Percentiles rank a stretch among this genome's conserved stretches.
These are phyloP conservation scores for apple (Malus domestica) DNA, from an alignment of 306 rosid species.

Conservation along the genomic window DNA sequence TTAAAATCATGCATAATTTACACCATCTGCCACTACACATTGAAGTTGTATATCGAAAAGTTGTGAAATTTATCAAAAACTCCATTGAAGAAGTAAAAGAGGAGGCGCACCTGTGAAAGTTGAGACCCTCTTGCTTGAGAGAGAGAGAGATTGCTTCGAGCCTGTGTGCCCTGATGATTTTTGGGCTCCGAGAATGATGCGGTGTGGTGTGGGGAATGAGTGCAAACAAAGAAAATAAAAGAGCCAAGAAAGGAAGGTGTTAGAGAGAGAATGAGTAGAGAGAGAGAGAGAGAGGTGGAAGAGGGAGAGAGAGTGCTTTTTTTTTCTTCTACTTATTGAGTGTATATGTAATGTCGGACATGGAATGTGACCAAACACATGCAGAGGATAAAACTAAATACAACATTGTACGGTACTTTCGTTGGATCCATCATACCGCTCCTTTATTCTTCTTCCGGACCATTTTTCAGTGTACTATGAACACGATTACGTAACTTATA, in stretches of 20 bases:
- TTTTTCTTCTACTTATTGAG: conserved; percentile 10
- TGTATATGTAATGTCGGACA: conserved; percentile 7
- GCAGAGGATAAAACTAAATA: not conserved
- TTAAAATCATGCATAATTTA: not conserved
- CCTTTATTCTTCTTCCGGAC: not conserved
- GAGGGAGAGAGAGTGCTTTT: not conserved
- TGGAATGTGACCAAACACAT: not conserved
- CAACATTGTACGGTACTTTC: not conserved
- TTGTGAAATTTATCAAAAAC: not conserved
- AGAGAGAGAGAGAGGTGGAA: not conserved
- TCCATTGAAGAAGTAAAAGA: not conserved
- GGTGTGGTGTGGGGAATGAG: conserved; percentile 45
- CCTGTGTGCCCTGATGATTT: conserved; percentile 7
- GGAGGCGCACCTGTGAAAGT: conserved; percentile 12
- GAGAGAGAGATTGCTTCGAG: conserved; percentile 9
- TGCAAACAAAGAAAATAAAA: conserved; percentile 46
- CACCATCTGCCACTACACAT: no score
- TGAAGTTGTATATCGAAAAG: not conserved
- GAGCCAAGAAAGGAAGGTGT: conserved; percentile 21
- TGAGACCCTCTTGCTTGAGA: not conserved
- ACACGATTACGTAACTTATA: no score
- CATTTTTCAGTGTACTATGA: not conserved
- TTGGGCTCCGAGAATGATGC: conserved; percentile 37
- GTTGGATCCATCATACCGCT: not conserved
- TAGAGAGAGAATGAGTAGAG: not conserved